These are phyloP conservation scores for Phellinidium pouzarii DNA, from an alignment of 1,284 basidiomycete species.

Conservation along the genomic window DNA sequence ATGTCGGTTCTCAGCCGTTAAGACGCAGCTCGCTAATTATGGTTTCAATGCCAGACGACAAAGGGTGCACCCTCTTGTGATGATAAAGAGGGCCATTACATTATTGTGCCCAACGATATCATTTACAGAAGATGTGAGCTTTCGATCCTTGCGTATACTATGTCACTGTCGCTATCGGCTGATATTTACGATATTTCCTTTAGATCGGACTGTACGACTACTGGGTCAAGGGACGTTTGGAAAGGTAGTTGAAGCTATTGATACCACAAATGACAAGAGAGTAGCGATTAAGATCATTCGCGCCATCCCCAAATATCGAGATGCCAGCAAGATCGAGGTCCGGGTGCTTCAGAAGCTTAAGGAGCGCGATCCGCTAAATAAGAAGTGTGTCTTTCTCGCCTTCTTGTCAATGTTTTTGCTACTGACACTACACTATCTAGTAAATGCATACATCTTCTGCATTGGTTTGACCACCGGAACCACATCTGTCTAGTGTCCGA, in stretches of 20 bases:
- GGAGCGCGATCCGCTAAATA: slow-evolving; percentile 84
- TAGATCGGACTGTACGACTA: slow-evolving; percentile 85
- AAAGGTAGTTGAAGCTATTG: slow-evolving; percentile 94
- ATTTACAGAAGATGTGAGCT: slow-evolving; percentile 76
- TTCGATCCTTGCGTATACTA: slow-evolving; percentile 8
- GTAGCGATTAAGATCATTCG: slow-evolving; percentile 99
- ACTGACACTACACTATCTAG: slow-evolving; percentile 37
- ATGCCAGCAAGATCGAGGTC: slow-evolving; percentile 98
- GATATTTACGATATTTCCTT: slow-evolving; percentile 22
- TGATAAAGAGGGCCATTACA: slow-evolving; percentile 93
- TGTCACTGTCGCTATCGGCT: slow-evolving; percentile 15
- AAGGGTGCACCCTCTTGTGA: slow-evolving; percentile 69
- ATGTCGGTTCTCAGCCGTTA: slow-evolving; percentile 25
- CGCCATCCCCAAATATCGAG: slow-evolving; percentile 93
- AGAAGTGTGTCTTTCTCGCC: slow-evolving; percentile 62
- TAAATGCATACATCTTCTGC: slow-evolving; percentile 95
- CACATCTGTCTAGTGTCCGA: slow-evolving; percentile 98
- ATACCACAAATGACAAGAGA: slow-evolving; percentile 67
- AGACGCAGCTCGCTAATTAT: slow-evolving; percentile 17
- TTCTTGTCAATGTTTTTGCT: slow-evolving; percentile 15
- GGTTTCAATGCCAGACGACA: slow-evolving; percentile 38
- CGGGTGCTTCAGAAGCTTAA: slow-evolving; percentile 90
- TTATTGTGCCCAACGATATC: slow-evolving; percentile 84
- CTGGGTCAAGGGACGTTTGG: slow-evolving; percentile 99
- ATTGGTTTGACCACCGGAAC: slow-evolving; percentile 95